A percentile compares a stretch with the other conserved stretches of the same genome.
Conservation (phyloP, 257 asterid species). For the Cynanchum wilfordii region DNA sequence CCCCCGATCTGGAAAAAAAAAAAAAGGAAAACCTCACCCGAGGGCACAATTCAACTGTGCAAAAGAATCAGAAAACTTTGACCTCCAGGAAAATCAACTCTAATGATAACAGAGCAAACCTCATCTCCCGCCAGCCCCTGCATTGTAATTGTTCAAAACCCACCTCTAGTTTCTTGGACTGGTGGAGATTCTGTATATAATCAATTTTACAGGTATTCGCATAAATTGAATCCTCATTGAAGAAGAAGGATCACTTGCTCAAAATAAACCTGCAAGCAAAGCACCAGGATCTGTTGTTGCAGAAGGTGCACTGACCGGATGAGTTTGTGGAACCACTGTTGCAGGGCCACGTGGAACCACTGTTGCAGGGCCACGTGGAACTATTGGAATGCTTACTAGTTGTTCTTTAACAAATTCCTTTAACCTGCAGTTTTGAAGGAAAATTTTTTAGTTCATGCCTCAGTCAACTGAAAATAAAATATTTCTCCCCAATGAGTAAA, state of each 20-base stretch:
- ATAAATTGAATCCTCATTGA: constrained; percentile 4
- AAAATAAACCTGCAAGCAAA: constrained; percentile 77
- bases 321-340: constrained; percentile 49
- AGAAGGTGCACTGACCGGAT: constrained; percentile 41
- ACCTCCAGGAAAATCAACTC: constrained; percentile 30
- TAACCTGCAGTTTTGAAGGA: constrained; percentile 37
- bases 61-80: constrained; percentile 53
- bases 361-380: constrained; percentile 42
- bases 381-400: constrained; percentile 49
- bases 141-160: constrained; percentile 24
- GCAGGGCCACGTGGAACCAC: constrained; percentile 43
- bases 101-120: constrained; percentile 23
- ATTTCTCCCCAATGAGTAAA: neutral
- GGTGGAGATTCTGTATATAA: constrained; percentile 28
- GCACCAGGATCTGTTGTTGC: constrained; percentile 69
- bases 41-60: constrained; percentile 42
- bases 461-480: neutral
- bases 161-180: constrained; percentile 20
- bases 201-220: constrained; percentile 33
- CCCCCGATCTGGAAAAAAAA: constrained; percentile 13
- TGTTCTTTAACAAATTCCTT: constrained; percentile 86
- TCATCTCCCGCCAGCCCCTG: constrained; percentile 49
- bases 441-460: neutral
- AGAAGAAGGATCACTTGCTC: constrained; percentile 22
- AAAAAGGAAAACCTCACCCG: constrained; percentile 26